These are phyloP conservation scores for Salicornia ramosissima DNA, from an alignment of 148 eudicot genomes.

Conservation along the genomic window DNA sequence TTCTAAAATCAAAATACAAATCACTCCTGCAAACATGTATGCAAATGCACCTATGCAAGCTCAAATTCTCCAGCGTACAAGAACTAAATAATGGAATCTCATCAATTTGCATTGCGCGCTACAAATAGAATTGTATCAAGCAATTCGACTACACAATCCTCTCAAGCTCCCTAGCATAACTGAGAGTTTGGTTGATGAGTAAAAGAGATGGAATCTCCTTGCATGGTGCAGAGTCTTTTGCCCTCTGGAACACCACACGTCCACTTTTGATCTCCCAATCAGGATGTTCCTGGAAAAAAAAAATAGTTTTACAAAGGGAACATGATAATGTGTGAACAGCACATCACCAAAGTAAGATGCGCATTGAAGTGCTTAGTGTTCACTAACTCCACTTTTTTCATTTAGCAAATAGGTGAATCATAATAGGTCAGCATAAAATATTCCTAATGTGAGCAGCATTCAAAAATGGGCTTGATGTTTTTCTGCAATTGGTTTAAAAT, in stretches of 20 bases:
- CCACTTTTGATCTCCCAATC: slow-evolving; percentile 91
- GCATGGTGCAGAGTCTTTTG: slow-evolving; percentile 78
- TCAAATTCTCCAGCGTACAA: neutral
- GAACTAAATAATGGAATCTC: neutral
- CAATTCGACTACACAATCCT: slow-evolving; percentile 59
- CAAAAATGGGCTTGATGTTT: neutral
- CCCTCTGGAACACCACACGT: slow-evolving; percentile 59
- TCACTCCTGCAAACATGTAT: neutral
- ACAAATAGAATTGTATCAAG: neutral
- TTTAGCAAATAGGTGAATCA: neutral
- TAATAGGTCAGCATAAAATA: neutral
- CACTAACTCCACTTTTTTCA: neutral
- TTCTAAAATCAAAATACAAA: slow-evolving; percentile 1
- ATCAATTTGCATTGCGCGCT: neutral
- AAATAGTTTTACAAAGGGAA: neutral
- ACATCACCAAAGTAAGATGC: neutral
- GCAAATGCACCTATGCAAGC: neutral
- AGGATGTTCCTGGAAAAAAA: slow-evolving; percentile 70
- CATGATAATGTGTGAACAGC: neutral
- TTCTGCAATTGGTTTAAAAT: neutral
- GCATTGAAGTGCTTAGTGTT: neutral
- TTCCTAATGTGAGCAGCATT: neutral
- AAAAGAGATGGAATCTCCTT: slow-evolving; percentile 92
- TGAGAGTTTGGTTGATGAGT: slow-evolving; percentile 89
- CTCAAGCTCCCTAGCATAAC: slow-evolving; percentile 91